These are phyloP conservation scores for Ochromonas danica DNA, from an alignment of 108 stramenopile species.

Conservation along the genomic window DNA sequence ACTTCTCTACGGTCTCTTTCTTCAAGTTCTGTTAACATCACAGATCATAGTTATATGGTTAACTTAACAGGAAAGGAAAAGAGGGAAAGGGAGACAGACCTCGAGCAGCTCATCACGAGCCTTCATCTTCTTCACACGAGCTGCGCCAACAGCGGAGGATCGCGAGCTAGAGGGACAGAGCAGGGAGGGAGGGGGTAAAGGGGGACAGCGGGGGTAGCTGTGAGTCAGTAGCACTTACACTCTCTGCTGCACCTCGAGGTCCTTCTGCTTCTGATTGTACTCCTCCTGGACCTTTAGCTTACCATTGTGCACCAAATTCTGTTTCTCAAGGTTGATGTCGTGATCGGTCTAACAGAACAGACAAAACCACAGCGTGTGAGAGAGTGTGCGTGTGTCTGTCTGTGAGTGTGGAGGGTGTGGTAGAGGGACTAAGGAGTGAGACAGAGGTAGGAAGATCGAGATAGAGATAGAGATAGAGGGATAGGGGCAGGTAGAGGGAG, in stretches of 20 bases:
- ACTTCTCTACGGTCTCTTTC: conserved; percentile 52
- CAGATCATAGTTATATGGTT: background rate
- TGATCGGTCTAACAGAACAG: conserved; percentile 81
- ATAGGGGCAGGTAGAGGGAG: no score
- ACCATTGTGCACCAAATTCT: conserved; percentile 96
- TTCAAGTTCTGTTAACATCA: conserved; percentile 2
- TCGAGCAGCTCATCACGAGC: conserved; percentile 85
- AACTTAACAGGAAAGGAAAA: background rate
- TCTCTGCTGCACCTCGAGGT: conserved; percentile 48
- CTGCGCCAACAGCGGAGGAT: conserved; percentile 85
- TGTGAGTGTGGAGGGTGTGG: no score
- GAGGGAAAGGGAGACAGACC: conserved; percentile 44
- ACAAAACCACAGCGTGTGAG: background rate
- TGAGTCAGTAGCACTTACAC: conserved; percentile 49
- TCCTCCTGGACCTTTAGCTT: conserved; percentile 92
- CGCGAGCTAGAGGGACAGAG: conserved; percentile 72
- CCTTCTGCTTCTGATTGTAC: conserved; percentile 94
- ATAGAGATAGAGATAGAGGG: no score
- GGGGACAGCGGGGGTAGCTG: no score
- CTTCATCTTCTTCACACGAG: conserved; percentile 96
- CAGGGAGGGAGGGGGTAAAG: no score
- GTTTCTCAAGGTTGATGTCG: conserved; percentile 99
- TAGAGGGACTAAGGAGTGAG: no score
- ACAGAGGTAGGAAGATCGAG: no score
- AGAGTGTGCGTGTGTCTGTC: no score